Evolutionary conservation across 192 early-diverging fungal species (phyloP).

Genomic region (Coemansia reversa): DNA sequence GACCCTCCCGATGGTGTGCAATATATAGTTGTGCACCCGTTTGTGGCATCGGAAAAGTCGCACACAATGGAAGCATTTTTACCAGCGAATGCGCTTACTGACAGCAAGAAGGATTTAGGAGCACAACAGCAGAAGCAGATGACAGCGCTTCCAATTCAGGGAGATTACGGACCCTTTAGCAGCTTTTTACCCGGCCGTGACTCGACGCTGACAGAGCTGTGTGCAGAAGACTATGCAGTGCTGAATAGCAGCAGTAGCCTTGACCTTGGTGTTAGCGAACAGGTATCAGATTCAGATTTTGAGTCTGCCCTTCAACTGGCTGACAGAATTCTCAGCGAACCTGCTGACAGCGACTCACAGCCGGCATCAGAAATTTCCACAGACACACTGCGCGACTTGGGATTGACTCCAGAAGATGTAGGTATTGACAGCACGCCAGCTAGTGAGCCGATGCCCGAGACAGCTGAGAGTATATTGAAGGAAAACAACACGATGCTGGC

Average conservation of each 20-base stretch:
- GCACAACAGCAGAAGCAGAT: not conserved
- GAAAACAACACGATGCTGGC: constrained; percentile 31
- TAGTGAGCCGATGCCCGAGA: constrained; percentile 5
- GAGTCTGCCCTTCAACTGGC: constrained; percentile 24
- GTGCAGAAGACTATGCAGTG: constrained; percentile 5
- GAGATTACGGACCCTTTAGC: constrained; percentile 35
- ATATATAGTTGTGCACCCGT: constrained; percentile 48
- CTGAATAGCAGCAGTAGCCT: constrained; percentile 3
- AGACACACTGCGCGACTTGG: constrained; percentile 16
- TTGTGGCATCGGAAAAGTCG: constrained; percentile 1
- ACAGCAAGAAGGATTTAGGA: not conserved
- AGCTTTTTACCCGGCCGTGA: constrained; percentile 43
- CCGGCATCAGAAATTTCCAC: constrained; percentile 9
- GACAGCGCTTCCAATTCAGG: constrained; percentile 12
- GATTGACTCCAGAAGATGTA: constrained; percentile 16
- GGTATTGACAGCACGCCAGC: constrained; percentile 5
- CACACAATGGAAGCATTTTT: constrained; percentile 26
- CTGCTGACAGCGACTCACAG: not conserved
- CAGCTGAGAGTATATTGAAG: constrained; percentile 27
- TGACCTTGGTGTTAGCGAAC: not conserved
- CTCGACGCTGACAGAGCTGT: constrained; percentile 24
- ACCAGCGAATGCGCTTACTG: constrained; percentile 7
- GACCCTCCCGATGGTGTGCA: constrained; percentile 47
- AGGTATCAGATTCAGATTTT: constrained; percentile 10
- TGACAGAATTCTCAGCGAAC: constrained; percentile 5